Evolutionary conservation across 2,329 filamentous ascomycete genomes (phyloP).

Genomic region (Knufia fluminis): DNA sequence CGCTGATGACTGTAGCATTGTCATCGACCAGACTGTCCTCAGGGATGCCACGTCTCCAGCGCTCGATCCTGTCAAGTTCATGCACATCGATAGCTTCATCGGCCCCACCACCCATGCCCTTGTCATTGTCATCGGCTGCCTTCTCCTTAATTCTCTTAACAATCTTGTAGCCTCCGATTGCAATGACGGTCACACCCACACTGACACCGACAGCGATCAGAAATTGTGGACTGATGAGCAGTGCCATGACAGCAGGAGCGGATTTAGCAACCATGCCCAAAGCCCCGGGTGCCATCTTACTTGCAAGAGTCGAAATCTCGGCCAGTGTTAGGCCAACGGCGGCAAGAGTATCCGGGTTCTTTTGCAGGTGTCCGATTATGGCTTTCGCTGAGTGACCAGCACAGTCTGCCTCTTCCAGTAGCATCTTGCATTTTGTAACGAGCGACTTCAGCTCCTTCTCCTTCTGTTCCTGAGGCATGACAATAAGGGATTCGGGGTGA

Average conservation of each 20-base stretch:
- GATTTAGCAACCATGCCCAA: conserved; percentile 66
- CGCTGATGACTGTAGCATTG: conserved; percentile 31
- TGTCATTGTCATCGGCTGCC: conserved; percentile 16
- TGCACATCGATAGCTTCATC: conserved; percentile 47
- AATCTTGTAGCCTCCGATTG: conserved; percentile 95
- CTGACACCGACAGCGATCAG: conserved; percentile 83
- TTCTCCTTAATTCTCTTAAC: conserved; percentile 67
- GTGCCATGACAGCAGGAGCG: conserved; percentile 75
- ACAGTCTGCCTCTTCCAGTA: conserved; percentile 82
- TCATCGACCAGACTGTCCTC: conserved; percentile 41
- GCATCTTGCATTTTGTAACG: conserved; percentile 62
- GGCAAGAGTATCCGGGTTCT: conserved; percentile 82
- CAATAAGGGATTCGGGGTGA: conserved; percentile 52
- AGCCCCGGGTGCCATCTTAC: conserved; percentile 76
- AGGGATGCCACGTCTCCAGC: conserved; percentile 55
- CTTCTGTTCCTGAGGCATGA: conserved; percentile 38
- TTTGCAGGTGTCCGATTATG: conserved; percentile 71
- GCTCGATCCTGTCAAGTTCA: conserved; percentile 47
- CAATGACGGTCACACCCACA: conserved; percentile 87
- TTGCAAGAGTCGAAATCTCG: conserved; percentile 73
- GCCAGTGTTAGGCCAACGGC: conserved; percentile 87
- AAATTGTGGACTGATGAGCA: conserved; percentile 86
- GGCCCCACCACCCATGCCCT: conserved; percentile 29
- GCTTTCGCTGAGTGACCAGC: conserved; percentile 72
- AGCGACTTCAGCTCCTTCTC: conserved; percentile 52